These are phyloP conservation scores for Boletus barrowsii DNA, from an alignment of 768 basidiomycete genomes.

Conservation along the genomic window DNA sequence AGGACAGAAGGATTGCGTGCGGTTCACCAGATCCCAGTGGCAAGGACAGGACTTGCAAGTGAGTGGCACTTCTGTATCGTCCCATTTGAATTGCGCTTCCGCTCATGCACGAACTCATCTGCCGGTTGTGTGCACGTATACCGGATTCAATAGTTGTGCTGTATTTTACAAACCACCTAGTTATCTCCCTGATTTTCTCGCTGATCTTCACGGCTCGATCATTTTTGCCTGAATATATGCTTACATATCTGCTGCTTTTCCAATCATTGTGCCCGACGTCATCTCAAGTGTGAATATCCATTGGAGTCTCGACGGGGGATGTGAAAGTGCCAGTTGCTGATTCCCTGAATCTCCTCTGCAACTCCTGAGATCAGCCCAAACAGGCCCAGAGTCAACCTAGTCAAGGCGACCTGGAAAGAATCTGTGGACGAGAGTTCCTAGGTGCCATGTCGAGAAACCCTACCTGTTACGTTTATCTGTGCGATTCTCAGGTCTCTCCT, in stretches of 20 bases:
- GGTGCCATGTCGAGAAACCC: conserved; percentile 1
- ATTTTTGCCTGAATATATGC: conserved; percentile 5
- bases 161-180: background rate
- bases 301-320: conserved; percentile 67
- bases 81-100: background rate
- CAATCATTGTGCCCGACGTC: conserved; percentile 72
- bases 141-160: conserved; percentile 8
- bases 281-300: conserved; percentile 70
- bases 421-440: conserved; percentile 27
- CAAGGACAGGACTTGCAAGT: conserved; percentile 64
- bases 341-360: conserved; percentile 28
- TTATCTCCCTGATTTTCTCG: conserved; percentile 22
- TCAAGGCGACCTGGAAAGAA: conserved; percentile 29
- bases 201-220: conserved; percentile 26
- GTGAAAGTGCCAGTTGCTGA: conserved; percentile 41
- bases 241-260: conserved; percentile 23
- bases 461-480: conserved; percentile 5
- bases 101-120: conserved; percentile 6
- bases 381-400: conserved; percentile 20
- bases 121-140: conserved; percentile 13
- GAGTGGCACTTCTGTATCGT: conserved; percentile 29
- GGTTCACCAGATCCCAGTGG: conserved; percentile 54
- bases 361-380: conserved; percentile 25
- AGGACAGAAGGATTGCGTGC: conserved; percentile 67
- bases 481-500: conserved; percentile 33